Evolutionary conservation across 805 yeast species (phyloP).

Genomic region (Candida jianshihensis): DNA sequence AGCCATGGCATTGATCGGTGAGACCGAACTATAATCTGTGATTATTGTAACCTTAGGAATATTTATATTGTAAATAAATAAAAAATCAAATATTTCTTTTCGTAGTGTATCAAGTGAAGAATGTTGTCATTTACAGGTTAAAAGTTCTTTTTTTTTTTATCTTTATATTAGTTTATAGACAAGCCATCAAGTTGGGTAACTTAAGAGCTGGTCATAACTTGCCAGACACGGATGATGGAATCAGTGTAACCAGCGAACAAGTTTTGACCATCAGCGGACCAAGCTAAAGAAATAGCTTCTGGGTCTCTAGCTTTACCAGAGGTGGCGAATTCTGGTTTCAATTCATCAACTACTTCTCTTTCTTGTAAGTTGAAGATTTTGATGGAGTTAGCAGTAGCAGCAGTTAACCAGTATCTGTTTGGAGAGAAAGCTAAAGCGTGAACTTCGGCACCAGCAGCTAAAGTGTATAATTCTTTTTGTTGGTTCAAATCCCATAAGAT

Average conservation of each 20-base stretch:
- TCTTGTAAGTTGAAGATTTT: conserved; percentile 97
- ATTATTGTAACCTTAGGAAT: neutral
- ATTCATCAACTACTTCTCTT: conserved; percentile 90
- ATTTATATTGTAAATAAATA: no score
- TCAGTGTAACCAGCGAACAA: conserved; percentile 99
- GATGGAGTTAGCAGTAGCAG: conserved; percentile 97
- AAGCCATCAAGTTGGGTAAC: conserved; percentile 4
- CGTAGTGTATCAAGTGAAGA: no score
- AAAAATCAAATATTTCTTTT: neutral
- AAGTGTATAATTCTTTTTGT: conserved; percentile 83
- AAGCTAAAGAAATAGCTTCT: conserved; percentile 94
- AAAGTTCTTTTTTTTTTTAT: neutral
- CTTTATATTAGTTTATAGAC: conserved; percentile 1
- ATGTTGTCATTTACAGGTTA: no score
- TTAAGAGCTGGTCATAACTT: conserved; percentile 76
- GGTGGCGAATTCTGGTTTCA: conserved; percentile 94
- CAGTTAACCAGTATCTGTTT: conserved; percentile 99
- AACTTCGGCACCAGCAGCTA: conserved; percentile 93
- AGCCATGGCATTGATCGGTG: conserved; percentile 59
- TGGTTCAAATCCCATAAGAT: conserved; percentile 95
- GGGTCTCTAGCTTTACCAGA: conserved; percentile 91
- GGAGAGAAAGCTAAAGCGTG: conserved; percentile 99
- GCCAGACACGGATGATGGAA: conserved; percentile 99
- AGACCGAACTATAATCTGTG: conserved; percentile 14
- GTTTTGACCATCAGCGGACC: conserved; percentile 99